Base-by-base conservation (phyloP, 2,329 filamentous ascomycete species). In the Microsporum audouinii region DNA sequence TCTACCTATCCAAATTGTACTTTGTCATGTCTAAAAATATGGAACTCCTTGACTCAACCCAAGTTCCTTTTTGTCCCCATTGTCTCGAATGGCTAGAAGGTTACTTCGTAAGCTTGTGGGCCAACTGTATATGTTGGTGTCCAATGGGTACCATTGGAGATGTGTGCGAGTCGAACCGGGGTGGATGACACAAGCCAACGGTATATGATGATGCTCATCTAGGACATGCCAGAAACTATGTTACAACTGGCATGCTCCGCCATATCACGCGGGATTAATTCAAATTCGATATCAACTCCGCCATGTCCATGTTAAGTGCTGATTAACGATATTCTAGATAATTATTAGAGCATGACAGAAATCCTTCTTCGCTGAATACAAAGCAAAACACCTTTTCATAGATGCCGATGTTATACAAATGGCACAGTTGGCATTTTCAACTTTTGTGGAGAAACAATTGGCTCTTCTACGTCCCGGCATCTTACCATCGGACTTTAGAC, bases 41-140 rank as follows among this genome's bases (percentile, higher is more conserved):
- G 87, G 79, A 95, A 94, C 76, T 91, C 88, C 3, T 78, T 95
- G 68, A 88, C 89, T 8, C 82, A 88, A 63, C 80, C 80, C 5
- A 88, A 91, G 69, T 86, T 86, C 49, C 82, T 85, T 3, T 94
- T 95, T 69, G 77, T 86, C 49, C 88, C 89, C 12, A 80, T 88
- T 55, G 84, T 91, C 70, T 77, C 80, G 6, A 82, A 84, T 33
- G 82, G 80, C 41, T 81, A 79, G 68, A 86, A 86, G 70, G 83
- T 95, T 31, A 85, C 84, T 3, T 95, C 90, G 89, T 95, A 95
- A 73, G 87, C 87, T 66, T 96, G 91, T 77, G 91, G 91, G 23
- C 90, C 91, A 62, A 95, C 90, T 0, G 87, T 88, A 49, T 89
- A 89, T 72, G 88, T 91, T 72, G 86, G 17, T 23, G 17, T 23